Percentiles rank a stretch among this genome's conserved stretches.
These are phyloP conservation scores for Lablab purpureus DNA, from an alignment of 306 rosid genomes.

Conservation along the genomic window DNA sequence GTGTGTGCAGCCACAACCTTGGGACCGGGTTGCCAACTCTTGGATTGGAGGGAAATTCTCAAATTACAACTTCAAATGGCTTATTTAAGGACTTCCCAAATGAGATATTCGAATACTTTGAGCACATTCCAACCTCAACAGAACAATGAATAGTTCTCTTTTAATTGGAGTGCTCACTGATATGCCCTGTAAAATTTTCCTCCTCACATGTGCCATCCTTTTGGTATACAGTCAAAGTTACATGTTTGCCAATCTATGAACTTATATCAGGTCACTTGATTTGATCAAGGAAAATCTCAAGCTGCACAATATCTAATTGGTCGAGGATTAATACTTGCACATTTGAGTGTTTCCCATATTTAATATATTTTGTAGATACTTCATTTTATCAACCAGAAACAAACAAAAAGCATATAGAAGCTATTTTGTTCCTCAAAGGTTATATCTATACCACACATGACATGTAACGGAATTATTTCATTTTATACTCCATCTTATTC, in stretches of 20 bases:
- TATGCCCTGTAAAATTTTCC: neutral
- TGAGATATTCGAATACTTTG: constrained; percentile 62
- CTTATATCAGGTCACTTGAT: constrained; percentile 22
- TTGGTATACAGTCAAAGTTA: neutral
- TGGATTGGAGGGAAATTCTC: constrained; percentile 45
- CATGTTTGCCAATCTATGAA: constrained; percentile 2
- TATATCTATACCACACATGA: neutral
- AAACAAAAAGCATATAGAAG: neutral
- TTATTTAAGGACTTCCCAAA: constrained; percentile 59
- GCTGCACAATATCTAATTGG: neutral
- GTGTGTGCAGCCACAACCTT: constrained; percentile 41
- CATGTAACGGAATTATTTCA: neutral
- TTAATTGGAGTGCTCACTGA: neutral
- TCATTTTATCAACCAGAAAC: neutral
- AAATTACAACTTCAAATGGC: constrained; percentile 34
- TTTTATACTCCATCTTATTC: neutral
- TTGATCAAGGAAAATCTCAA: constrained; percentile 26
- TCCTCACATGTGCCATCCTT: constrained; percentile 20
- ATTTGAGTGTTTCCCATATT: neutral
- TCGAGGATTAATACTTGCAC: neutral
- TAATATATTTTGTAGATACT: neutral
- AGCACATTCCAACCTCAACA: constrained; percentile 52
- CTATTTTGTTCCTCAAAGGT: neutral
- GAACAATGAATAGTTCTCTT: constrained; percentile 25
- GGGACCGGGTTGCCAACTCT: constrained; percentile 42